Conservation (phyloP, 1,284 basidiomycete genomes). For the Microbotryomycetes sp. region DNA sequence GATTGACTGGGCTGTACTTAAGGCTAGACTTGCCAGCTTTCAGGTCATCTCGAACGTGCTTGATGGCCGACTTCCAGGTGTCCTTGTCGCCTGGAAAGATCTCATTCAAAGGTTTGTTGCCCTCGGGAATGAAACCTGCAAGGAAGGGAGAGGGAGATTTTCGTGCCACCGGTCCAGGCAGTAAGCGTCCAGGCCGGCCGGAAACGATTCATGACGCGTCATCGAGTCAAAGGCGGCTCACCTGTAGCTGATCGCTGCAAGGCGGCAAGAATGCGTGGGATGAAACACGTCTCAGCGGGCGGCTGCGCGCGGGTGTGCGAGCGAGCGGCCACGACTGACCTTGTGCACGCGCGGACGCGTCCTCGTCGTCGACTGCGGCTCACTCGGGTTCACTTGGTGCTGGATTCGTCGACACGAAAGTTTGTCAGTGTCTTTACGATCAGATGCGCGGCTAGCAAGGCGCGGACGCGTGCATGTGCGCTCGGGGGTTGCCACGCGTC, state of each 20-base stretch:
- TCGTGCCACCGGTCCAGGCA: not conserved
- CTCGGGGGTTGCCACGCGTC: not conserved
- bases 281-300: not conserved
- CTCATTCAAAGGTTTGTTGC: not conserved
- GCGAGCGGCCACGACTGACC: not conserved
- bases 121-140: not conserved
- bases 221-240: not conserved
- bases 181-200: not conserved
- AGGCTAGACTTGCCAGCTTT: conserved; percentile 3
- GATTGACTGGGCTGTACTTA: not conserved
- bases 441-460: no score
- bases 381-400: not conserved
- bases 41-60: conserved; percentile 5
- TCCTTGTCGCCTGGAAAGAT: conserved; percentile 31
- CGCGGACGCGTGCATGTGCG: no score
- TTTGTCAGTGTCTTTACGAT: no score
- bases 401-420: no score
- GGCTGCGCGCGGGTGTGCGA: not conserved
- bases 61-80: conserved; percentile 30
- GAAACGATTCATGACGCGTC: not conserved
- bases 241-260: conserved; percentile 1
- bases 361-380: not conserved
- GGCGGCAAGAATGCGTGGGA: no score
- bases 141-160: not conserved
- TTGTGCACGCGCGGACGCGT: not conserved